These are phyloP conservation scores for Fusarium camptoceras DNA, from an alignment of 2,329 filamentous ascomycete species.

Conservation along the genomic window DNA sequence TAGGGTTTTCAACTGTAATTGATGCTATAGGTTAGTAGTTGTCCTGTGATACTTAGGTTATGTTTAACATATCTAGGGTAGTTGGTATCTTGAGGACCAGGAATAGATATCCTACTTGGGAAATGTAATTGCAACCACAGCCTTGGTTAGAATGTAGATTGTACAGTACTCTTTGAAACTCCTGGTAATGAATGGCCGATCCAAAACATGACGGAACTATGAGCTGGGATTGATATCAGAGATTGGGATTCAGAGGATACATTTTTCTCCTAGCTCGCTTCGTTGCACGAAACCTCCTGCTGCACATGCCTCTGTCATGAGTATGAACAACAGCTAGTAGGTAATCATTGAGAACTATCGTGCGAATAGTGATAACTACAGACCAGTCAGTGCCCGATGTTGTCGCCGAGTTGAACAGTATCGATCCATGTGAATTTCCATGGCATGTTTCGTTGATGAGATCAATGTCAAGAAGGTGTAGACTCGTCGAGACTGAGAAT, in stretches of 20 bases:
- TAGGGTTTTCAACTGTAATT: neutral
- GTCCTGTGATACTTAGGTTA: neutral
- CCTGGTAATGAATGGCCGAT: too few relatives aligned
- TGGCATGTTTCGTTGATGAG: too few relatives aligned
- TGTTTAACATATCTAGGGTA: neutral
- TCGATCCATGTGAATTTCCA: neutral
- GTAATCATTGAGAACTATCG: neutral
- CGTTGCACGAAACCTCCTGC: neutral
- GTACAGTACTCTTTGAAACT: too few relatives aligned
- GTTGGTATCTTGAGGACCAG: too few relatives aligned
- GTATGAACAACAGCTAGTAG: neutral
- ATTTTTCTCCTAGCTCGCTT: neutral
- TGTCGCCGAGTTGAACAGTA: neutral
- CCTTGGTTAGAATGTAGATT: too few relatives aligned
- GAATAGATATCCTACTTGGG: too few relatives aligned
- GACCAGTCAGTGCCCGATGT: neutral
- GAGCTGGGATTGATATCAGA: neutral
- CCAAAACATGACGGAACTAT: too few relatives aligned
- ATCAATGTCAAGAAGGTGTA: too few relatives aligned
- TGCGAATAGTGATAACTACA: neutral
- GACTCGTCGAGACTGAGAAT: too few relatives aligned
- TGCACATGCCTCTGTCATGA: neutral
- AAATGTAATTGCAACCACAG: too few relatives aligned
- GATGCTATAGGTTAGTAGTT: neutral
- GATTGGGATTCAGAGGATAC: neutral